Base-by-base conservation (phyloP, 225 moss, liverwort and hornwort genomes). In the Polytrichum formosum region DNA sequence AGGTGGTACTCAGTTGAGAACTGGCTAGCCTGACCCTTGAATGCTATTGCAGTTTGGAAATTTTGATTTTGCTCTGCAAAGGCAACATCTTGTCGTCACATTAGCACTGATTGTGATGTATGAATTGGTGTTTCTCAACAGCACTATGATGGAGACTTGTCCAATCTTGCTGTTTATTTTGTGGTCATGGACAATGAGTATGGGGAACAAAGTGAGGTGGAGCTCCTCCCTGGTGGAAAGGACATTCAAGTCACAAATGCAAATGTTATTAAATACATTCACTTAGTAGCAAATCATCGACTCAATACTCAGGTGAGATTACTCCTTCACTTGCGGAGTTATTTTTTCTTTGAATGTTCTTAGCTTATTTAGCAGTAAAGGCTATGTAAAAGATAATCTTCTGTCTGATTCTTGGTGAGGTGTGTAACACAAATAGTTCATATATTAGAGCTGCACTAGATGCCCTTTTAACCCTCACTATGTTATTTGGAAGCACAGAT, bases 181-280 rank as follows among this genome's bases (percentile, higher is more conserved):
- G 91, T 88, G 23, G 92, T 98, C 73, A 93, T 81, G 78, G 88
- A 98, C 74, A 94, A 98, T 74, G 98, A 98, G 76, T 98, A 98
- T 54, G 98, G 94, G 62, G 94, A 98, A 76, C 98, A 98, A 84
- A 73, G 65, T 72, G 98, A 94, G 79, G 82, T 98, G 74, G 98
- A 98, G 64, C 92, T 98, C 73, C 68, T 85, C 71, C 79, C 82
- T 28, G 98, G 91, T 74, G 98, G 98, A 53, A 98, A 71, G 74
- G 98, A 98, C 72, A 84, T 82, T 68, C 91, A 87, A 84, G 94
- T 98, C 71, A 92, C 94, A 31, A 90, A 91, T 35, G 61, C 71
- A 20, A 93, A 92, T 82, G 94, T 95, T 63, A 92, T 98, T 56
- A 83, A 83, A 63, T 98, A 98, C 80, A 94, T 94, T 72, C 88